Percentiles rank a stretch among this genome's conserved stretches.
Evolutionary conservation across 306 rosid species (phyloP).

Genomic region (Casuarina equisetifolia): DNA sequence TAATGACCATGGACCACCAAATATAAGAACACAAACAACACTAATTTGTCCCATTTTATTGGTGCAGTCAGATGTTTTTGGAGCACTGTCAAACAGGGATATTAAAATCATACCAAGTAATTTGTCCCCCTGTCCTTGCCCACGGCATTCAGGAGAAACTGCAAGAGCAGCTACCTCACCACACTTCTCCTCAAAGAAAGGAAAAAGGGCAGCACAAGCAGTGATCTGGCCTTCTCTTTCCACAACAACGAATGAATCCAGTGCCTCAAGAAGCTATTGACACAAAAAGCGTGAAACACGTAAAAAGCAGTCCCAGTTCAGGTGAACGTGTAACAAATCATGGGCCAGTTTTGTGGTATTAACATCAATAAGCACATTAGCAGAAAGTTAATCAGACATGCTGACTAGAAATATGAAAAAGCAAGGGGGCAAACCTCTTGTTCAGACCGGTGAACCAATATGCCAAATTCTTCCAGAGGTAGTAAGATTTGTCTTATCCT

Average conservation of each 20-base stretch:
- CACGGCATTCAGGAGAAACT: slow-evolving; percentile 90
- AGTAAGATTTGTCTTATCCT: slow-evolving; percentile 71
- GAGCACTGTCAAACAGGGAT: slow-evolving; percentile 5
- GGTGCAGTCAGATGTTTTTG: background rate
- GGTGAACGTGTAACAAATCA: background rate
- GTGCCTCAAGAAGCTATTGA: slow-evolving; percentile 55
- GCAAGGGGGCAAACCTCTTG: slow-evolving; percentile 57
- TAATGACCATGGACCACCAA: slow-evolving; percentile 4
- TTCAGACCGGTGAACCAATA: slow-evolving; percentile 76
- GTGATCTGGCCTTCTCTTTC: slow-evolving; percentile 98
- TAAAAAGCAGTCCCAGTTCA: background rate
- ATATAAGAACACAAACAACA: background rate
- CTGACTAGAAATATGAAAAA: background rate
- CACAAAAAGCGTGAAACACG: slow-evolving; percentile 12
- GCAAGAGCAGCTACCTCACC: slow-evolving; percentile 97
- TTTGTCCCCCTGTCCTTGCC: slow-evolving; percentile 96
- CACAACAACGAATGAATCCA: slow-evolving; percentile 67
- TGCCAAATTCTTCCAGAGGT: slow-evolving; percentile 78
- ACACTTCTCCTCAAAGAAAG: slow-evolving; percentile 73
- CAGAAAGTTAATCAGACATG: background rate
- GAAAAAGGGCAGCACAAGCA: slow-evolving; percentile 90
- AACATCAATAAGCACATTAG: background rate
- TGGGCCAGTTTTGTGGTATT: background rate
- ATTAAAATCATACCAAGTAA: slow-evolving; percentile 74
- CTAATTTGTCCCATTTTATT: background rate